Evolutionary conservation across 441 rosid species (phyloP).

Genomic region (Pelargonium cotyledonis): DNA sequence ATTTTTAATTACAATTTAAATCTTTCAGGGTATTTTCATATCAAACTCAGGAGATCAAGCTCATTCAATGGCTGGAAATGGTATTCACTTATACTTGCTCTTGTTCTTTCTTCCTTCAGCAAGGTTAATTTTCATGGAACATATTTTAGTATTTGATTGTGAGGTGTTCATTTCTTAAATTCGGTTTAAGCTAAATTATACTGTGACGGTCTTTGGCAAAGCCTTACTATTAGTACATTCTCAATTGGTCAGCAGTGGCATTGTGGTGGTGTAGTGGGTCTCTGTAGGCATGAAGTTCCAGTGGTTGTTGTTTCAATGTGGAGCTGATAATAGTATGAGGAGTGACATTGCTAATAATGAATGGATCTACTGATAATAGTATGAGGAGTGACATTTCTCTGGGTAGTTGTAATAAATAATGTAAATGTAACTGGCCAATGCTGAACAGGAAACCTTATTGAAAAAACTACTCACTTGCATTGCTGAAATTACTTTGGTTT

Average conservation of each 20-base stretch:
- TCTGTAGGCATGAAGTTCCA: not conserved
- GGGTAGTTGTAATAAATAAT: not conserved
- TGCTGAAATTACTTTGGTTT: not conserved
- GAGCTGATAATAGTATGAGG: not conserved
- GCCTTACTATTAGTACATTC: not conserved
- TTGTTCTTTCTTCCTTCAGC: not conserved
- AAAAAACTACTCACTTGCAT: not conserved
- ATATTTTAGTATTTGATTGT: not conserved
- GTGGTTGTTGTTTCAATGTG: not conserved
- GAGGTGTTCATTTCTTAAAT: no score
- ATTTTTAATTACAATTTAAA: conserved; percentile 9
- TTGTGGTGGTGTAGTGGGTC: not conserved
- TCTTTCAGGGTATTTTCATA: conserved; percentile 72
- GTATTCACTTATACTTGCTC: conserved; percentile 30
- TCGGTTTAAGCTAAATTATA: no score
- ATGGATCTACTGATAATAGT: not conserved
- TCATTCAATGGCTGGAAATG: conserved; percentile 85
- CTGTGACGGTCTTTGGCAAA: no score
- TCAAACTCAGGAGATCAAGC: conserved; percentile 96
- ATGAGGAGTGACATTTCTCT: not conserved
- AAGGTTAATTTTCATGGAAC: not conserved
- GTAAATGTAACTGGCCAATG: not conserved
- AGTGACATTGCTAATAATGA: not conserved
- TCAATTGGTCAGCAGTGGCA: not conserved
- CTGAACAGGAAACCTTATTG: not conserved